Percentiles rank a stretch among this genome's conserved stretches.
Conservation (phyloP, 768 basidiomycete species). For the Leccinum imitatum region DNA sequence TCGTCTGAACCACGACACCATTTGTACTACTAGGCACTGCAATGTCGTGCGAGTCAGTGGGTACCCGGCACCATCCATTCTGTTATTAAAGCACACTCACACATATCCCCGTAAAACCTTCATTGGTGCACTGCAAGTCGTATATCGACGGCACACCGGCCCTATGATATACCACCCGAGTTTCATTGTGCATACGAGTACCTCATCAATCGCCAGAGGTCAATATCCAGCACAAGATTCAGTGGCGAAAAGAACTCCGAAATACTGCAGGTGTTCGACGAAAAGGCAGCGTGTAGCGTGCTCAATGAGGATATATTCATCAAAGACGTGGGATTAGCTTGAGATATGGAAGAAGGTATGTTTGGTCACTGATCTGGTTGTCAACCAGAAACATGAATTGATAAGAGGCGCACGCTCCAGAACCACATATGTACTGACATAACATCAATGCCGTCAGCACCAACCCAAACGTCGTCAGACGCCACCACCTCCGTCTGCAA, state of each 20-base stretch:
- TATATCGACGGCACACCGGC: slow-evolving; percentile 49
- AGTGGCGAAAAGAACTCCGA: slow-evolving; percentile 47
- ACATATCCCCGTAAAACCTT: slow-evolving; percentile 41
- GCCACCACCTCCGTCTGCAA: slow-evolving; percentile 40
- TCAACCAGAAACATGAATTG: slow-evolving; percentile 12
- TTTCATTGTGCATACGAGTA: neutral
- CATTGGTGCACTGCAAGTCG: slow-evolving; percentile 38
- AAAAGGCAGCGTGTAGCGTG: slow-evolving; percentile 43
- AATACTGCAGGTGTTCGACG: slow-evolving; percentile 34
- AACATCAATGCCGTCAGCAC: slow-evolving; percentile 3
- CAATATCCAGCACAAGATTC: slow-evolving; percentile 53
- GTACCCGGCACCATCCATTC: neutral
- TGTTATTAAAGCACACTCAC: slow-evolving; percentile 28
- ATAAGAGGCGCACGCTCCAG: slow-evolving; percentile 39
- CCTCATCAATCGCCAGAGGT: slow-evolving; percentile 48
- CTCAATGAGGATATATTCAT: slow-evolving; percentile 45
- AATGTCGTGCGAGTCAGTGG: neutral
- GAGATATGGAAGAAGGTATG: slow-evolving; percentile 37
- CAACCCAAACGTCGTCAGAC: slow-evolving; percentile 36
- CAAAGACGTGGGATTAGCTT: slow-evolving; percentile 31
- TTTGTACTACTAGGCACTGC: neutral
- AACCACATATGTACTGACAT: slow-evolving; percentile 42
- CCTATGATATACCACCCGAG: slow-evolving; percentile 30
- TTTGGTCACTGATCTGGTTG: slow-evolving; percentile 32
- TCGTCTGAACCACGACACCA: too few species aligned